Conservation (phyloP, 805 yeast species). For the Kodamaea hsintzibuensis region DNA sequence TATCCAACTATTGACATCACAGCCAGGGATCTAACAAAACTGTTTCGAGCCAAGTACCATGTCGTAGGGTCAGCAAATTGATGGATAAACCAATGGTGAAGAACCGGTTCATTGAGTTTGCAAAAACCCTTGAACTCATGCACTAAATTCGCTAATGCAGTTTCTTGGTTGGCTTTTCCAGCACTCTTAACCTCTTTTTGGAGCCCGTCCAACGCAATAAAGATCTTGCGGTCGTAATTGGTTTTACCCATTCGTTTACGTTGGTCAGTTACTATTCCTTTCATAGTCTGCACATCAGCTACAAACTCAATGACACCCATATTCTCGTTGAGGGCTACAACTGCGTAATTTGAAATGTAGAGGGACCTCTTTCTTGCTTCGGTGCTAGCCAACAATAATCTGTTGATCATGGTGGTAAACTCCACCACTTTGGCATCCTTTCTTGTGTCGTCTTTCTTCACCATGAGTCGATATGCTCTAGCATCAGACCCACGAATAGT, state of each 20-base stretch:
- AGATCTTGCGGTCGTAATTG: conserved; percentile 25
- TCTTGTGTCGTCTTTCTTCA: conserved; percentile 89
- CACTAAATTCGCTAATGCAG: conserved; percentile 20
- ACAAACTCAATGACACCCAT: conserved; percentile 94
- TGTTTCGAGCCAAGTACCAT: conserved; percentile 81
- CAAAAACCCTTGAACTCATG: conserved; percentile 27
- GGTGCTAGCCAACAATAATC: conserved; percentile 61
- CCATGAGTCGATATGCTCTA: conserved; percentile 66
- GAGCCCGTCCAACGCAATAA: conserved; percentile 24
- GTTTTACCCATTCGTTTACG: conserved; percentile 21
- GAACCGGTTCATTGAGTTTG: conserved; percentile 59
- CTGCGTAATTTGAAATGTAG: conserved; percentile 79
- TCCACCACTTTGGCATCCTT: conserved; percentile 96
- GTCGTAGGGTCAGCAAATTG: conserved; percentile 84
- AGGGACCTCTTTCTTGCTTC: conserved; percentile 76
- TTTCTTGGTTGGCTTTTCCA: conserved; percentile 12
- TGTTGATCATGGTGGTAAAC: conserved; percentile 82
- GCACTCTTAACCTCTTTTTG: conserved; percentile 22
- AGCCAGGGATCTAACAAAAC: conserved; percentile 77
- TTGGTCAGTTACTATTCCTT: conserved; percentile 47
- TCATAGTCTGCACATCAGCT: conserved; percentile 68
- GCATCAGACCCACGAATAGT: conserved; percentile 80
- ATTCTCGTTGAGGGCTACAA: conserved; percentile 80
- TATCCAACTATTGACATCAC: conserved; percentile 98
- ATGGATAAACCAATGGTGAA: conserved; percentile 86